These are phyloP conservation scores for Coprinopsis marcescibilis DNA, from an alignment of 768 basidiomycete species.

Conservation along the genomic window DNA sequence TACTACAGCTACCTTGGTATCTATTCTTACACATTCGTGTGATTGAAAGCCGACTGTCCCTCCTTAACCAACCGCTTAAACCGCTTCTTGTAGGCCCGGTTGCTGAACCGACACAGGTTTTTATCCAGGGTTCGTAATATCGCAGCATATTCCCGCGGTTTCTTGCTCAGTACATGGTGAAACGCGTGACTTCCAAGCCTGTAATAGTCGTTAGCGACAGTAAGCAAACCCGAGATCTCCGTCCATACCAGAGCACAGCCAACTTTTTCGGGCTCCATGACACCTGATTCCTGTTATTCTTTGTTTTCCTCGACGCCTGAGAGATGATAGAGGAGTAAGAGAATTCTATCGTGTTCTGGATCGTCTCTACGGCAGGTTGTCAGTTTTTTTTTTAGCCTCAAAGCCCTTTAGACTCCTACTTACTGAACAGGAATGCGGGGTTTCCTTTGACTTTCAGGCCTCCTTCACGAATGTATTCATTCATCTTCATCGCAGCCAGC, in stretches of 20 bases:
- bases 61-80: slow-evolving; percentile 46
- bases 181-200: slow-evolving; percentile 87
- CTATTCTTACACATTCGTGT: too few species aligned
- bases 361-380: slow-evolving; percentile 38
- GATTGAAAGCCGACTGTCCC: slow-evolving; percentile 20
- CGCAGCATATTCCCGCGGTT: slow-evolving; percentile 40
- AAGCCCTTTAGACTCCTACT: too few species aligned
- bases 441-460: slow-evolving; percentile 38
- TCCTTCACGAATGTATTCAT: slow-evolving; percentile 70
- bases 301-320: slow-evolving; percentile 35
- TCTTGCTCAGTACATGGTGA: slow-evolving; percentile 52
- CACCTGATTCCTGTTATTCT: slow-evolving; percentile 22
- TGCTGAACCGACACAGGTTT: slow-evolving; percentile 44
- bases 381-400: background rate
- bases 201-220: slow-evolving; percentile 7
- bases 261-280: slow-evolving; percentile 43
- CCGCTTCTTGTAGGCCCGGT: slow-evolving; percentile 34
- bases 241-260: slow-evolving; percentile 55
- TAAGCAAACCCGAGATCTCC: background rate
- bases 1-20: too few species aligned
- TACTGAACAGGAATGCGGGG: slow-evolving; percentile 51
- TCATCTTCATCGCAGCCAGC: slow-evolving; percentile 81
- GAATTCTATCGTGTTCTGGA: slow-evolving; percentile 56
- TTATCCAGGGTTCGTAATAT: slow-evolving; percentile 45
- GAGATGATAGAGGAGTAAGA: slow-evolving; percentile 46